These are phyloP conservation scores for Suillus decipiens DNA, from an alignment of 768 basidiomycete species.

Conservation along the genomic window DNA sequence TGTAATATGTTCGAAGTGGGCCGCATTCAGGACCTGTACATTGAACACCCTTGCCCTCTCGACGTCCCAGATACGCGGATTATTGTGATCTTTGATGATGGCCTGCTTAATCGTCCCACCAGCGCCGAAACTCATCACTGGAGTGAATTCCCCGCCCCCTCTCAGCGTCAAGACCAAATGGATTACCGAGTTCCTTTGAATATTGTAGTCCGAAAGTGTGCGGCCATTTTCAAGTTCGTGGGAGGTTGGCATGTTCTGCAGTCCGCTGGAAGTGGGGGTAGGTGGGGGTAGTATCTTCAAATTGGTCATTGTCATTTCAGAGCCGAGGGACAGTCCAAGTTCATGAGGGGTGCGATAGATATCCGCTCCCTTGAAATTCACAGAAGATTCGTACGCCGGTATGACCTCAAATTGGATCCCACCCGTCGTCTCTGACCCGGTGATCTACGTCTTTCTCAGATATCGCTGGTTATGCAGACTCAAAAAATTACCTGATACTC, in stretches of 20 bases:
- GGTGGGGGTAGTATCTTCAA: too few species aligned
- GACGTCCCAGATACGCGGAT: neutral
- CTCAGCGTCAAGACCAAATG: slow-evolving; percentile 36
- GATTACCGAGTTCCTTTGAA: slow-evolving; percentile 72
- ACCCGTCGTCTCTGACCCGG: slow-evolving; percentile 11
- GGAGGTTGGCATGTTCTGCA: too few species aligned
- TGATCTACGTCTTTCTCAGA: neutral
- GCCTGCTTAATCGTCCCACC: neutral
- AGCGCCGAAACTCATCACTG: slow-evolving; percentile 1
- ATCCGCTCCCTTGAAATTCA: neutral
- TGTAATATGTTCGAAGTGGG: neutral
- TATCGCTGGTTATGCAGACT: neutral
- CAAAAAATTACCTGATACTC: slow-evolving; percentile 20
- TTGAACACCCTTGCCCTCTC: slow-evolving; percentile 1
- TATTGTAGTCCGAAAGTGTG: slow-evolving; percentile 53
- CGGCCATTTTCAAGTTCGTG: slow-evolving; percentile 65
- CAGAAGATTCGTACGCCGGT: neutral
- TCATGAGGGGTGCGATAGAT: slow-evolving; percentile 8
- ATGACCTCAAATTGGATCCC: slow-evolving; percentile 14
- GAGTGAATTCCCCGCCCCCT: neutral
- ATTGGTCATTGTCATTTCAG: neutral
- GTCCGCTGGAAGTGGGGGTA: too few species aligned
- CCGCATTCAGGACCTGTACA: slow-evolving; percentile 1
- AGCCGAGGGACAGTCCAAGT: neutral
- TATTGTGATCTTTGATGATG: neutral